Evolutionary conservation across 495 filamentous ascomycete genomes (phyloP).

Genomic region (Aspergillus wentii): DNA sequence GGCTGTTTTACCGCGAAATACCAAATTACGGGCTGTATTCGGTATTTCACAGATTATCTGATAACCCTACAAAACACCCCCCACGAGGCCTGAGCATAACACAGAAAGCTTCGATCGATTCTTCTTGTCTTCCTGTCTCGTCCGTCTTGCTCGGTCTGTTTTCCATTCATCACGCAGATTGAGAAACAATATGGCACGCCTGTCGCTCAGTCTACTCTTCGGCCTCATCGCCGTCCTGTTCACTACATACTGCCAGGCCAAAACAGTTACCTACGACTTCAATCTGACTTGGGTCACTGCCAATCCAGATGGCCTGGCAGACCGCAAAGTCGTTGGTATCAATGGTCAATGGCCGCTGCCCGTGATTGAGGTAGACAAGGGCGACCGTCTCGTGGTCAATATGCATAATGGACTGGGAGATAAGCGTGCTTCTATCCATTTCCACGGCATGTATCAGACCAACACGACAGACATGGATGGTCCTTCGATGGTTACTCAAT

Average conservation of each 20-base stretch:
- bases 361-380: constrained; percentile 60
- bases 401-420: constrained; percentile 69
- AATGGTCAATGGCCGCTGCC: constrained; percentile 78
- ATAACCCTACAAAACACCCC: no score
- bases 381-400: constrained; percentile 68
- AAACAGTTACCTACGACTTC: constrained; percentile 70
- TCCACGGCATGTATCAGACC: constrained; percentile 74
- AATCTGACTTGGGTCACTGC: constrained; percentile 74
- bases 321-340: constrained; percentile 70
- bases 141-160: no score
- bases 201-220: no score
- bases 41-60: no score
- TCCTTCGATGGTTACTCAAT: constrained; percentile 62
- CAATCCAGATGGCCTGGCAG: constrained; percentile 68
- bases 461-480: constrained; percentile 73
- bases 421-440: constrained; percentile 67
- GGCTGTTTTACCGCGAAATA: no score
- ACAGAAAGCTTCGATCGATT: no score
- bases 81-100: no score
- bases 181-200: no score
- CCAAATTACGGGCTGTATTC: no score
- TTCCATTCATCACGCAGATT: no score
- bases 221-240: no score
- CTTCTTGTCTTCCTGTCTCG: no score
- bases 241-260: constrained; percentile 33